phyloP scores from a whole-genome alignment of 805 yeast genomes.

The Lipomyces sp. region DNA sequence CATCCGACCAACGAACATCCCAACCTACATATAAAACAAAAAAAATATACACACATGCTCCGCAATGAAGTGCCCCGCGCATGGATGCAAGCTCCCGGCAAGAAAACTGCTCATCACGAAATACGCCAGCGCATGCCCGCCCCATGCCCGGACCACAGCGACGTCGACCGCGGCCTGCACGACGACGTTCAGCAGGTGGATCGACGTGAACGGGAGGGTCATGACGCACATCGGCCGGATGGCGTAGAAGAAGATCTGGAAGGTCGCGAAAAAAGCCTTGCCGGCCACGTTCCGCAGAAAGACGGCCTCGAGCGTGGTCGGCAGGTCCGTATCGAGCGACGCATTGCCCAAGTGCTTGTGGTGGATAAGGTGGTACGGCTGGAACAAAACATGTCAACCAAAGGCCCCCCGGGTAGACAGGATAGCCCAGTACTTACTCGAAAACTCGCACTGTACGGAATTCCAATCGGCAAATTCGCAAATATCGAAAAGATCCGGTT shows the following conservation, averaged over 20 bases:
- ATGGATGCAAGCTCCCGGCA: slow-evolving; percentile 90
- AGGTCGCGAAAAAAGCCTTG: slow-evolving; percentile 81
- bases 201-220: slow-evolving; percentile 64
- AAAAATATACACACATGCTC: slow-evolving; percentile 52
- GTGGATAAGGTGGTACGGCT: slow-evolving; percentile 84
- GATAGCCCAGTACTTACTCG: slow-evolving; percentile 38
- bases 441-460: slow-evolving; percentile 85
- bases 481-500: slow-evolving; percentile 75
- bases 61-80: slow-evolving; percentile 94
- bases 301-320: slow-evolving; percentile 73
- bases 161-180: slow-evolving; percentile 59
- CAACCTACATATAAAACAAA: slow-evolving; percentile 71
- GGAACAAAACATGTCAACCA: not conserved
- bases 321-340: slow-evolving; percentile 79
- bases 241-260: slow-evolving; percentile 86
- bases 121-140: slow-evolving; percentile 60
- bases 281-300: slow-evolving; percentile 75
- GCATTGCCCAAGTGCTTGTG: slow-evolving; percentile 89
- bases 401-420: not conserved
- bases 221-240: slow-evolving; percentile 85
- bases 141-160: slow-evolving; percentile 58
- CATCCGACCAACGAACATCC: too few species aligned
- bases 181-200: slow-evolving; percentile 64
- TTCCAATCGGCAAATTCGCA: slow-evolving; percentile 80
- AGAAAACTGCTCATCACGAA: slow-evolving; percentile 73